A percentile compares a stretch with the other conserved stretches of the same genome.
Conservation (phyloP, 2,329 filamentous ascomycete species). For the Diplodia mutila region DNA sequence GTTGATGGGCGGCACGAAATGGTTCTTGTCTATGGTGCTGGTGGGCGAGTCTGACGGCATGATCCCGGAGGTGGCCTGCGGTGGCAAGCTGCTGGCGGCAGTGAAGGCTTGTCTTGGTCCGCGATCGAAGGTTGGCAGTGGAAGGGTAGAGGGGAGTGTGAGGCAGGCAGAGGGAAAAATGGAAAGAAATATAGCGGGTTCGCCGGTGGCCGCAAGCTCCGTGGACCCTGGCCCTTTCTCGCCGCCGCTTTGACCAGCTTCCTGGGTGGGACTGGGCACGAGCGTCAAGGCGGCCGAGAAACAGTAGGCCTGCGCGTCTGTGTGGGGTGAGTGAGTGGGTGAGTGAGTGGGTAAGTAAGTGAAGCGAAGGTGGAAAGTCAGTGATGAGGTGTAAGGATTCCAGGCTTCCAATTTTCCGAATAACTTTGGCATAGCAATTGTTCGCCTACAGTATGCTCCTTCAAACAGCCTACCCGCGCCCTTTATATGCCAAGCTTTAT, state of each 20-base stretch:
- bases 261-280: background rate
- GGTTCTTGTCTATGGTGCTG: background rate
- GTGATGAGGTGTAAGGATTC: too few species aligned
- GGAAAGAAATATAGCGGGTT: background rate
- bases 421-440: too few species aligned
- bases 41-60: background rate
- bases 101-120: background rate
- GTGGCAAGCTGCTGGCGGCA: background rate
- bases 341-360: too few species aligned
- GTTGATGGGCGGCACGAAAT: background rate
- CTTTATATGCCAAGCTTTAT: too few species aligned
- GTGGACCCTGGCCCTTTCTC: background rate
- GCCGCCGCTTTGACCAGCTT: background rate
- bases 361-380: too few species aligned
- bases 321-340: too few species aligned
- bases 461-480: too few species aligned
- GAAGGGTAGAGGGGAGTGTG: background rate
- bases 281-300: too few species aligned
- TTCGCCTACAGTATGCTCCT: too few species aligned
- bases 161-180: background rate
- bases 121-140: background rate
- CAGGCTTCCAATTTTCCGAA: too few species aligned
- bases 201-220: background rate
- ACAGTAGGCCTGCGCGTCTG: too few species aligned
- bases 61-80: background rate